Base-by-base conservation (phyloP, 2,329 filamentous ascomycete species). In the Penicillium olsonii region DNA sequence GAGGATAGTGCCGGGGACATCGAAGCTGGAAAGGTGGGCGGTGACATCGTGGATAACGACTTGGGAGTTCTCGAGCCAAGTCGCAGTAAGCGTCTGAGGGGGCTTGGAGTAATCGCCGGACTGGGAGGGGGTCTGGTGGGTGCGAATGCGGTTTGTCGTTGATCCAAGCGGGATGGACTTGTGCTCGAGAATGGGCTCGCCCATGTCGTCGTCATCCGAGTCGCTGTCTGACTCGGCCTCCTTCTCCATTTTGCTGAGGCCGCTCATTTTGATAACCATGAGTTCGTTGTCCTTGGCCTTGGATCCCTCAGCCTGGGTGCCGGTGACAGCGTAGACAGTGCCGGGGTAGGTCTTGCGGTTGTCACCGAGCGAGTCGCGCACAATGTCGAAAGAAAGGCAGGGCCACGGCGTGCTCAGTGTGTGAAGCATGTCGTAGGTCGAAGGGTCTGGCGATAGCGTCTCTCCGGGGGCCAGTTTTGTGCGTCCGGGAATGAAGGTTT, bases 361-460 rank as follows among this genome's bases (percentile, higher is more conserved):
- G 68, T 96, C 87, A 59, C 94, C 94, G 15, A 99, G 82, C 44
- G 80, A 79, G 74, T 99, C 94, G 62, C 82, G 86, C 55, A 99
- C 74, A 52, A 99, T 87, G 69, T 97, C 94, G 73, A 96, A 96
- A 2, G 92, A 97, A 14, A 99, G 82, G 69, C 94, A 99, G 3
- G 94, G 94, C 94, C 94, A 99, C 1, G 91, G 91, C 7, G 92
- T 92, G 71, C 88, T 94, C 56, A 99, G 82, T 54, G 85, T 90
- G 78, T 99, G 94, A 52, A 99, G 84, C 91, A 99, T 95, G 70
- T 96, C 88, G 77, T 99, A 99, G 5, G 92, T 92, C n/a, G 88
- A 90, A 51, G 89, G 80, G 73, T 99, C 94, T 12, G 94, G 92
- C 3, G 91, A 85, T 48, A 99, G 82, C 5, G 90, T 92, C 78